Evolutionary conservation across 1,284 basidiomycete species (phyloP).

Genomic region (Tylopilus sp.): DNA sequence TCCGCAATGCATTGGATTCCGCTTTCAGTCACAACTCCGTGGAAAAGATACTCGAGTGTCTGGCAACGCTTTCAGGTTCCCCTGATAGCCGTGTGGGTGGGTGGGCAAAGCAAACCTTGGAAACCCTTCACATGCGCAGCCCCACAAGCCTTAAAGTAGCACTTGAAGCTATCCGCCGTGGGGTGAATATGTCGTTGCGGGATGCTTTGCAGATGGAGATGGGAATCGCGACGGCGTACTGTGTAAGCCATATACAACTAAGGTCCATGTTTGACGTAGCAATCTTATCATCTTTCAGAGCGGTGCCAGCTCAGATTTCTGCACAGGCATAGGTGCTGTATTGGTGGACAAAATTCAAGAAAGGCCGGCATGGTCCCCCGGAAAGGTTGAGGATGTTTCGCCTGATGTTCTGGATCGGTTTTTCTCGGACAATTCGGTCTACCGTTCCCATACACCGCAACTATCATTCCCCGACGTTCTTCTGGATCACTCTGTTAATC

Average conservation of each 20-base stretch:
- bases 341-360: conserved; percentile 57
- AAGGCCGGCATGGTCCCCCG: conserved; percentile 66
- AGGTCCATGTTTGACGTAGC: conserved; percentile 13
- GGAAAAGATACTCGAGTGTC: conserved; percentile 63
- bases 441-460: conserved; percentile 46
- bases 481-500: conserved; percentile 31
- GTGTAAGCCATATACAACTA: conserved; percentile 49
- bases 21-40: conserved; percentile 72
- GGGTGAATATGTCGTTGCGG: conserved; percentile 58
- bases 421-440: conserved; percentile 52
- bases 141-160: conserved; percentile 90
- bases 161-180: conserved; percentile 71
- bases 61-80: conserved; percentile 46
- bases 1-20: conserved; percentile 72
- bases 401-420: conserved; percentile 55
- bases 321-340: conserved; percentile 73
- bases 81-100: conserved; percentile 46
- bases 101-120: conserved; percentile 76
- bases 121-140: conserved; percentile 65
- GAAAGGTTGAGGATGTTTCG: conserved; percentile 54
- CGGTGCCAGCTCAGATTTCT: conserved; percentile 78
- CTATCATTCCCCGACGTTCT: conserved; percentile 44
- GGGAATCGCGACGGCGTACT: conserved; percentile 75
- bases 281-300: conserved; percentile 42
- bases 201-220: conserved; percentile 80